phyloP scores from a whole-genome alignment of 495 filamentous ascomycete genomes.

The Cryomyces minteri region DNA sequence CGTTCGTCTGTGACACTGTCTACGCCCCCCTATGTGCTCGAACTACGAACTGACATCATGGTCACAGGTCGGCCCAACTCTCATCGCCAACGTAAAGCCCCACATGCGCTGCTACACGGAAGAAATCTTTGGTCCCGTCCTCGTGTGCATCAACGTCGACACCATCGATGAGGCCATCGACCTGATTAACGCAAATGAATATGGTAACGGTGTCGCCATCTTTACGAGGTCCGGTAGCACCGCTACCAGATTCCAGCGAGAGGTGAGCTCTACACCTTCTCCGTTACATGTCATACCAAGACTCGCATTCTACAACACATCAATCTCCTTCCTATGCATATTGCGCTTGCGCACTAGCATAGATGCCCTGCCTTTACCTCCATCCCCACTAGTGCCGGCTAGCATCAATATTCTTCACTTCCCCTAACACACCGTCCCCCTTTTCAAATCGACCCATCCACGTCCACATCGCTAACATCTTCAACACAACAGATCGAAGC shows the following conservation, averaged over 20 bases:
- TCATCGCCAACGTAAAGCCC: constrained; percentile 83
- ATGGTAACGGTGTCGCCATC: constrained; percentile 52
- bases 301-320: too few species aligned
- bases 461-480: too few species aligned
- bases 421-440: too few species aligned
- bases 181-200: constrained; percentile 49
- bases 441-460: too few species aligned
- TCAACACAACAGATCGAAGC: constrained; percentile 31
- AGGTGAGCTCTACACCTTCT: constrained; percentile 17
- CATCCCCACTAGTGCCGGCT: too few species aligned
- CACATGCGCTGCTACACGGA: constrained; percentile 90
- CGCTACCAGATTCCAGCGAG: constrained; percentile 44
- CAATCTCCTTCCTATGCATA: constrained; percentile 3
- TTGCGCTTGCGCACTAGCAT: too few species aligned
- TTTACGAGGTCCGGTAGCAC: constrained; percentile 47
- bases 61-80: constrained; percentile 58
- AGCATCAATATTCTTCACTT: too few species aligned
- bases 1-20: background rate
- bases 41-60: constrained; percentile 1
- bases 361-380: too few species aligned
- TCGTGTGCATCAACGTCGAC: constrained; percentile 67
- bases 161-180: constrained; percentile 64
- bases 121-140: constrained; percentile 94
- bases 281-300: constrained; percentile 40
- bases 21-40: background rate